phyloP scores from a whole-genome alignment of 2,329 filamentous ascomycete species.

The Grosmannia serpens region DNA sequence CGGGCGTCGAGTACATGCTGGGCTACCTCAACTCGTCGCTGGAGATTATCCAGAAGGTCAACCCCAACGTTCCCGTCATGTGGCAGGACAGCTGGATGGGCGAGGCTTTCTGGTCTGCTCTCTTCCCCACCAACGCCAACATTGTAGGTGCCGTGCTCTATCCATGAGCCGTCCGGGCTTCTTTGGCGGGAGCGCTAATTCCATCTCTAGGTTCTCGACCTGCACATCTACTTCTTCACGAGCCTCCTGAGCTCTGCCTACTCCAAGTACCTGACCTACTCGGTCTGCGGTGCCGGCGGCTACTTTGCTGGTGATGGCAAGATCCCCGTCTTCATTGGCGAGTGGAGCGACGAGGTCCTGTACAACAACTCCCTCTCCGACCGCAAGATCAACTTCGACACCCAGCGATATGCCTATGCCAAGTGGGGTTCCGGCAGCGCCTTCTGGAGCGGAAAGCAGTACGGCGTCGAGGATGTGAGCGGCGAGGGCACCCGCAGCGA shows the following conservation, averaged over 20 bases:
- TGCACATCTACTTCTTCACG: conserved; percentile 7
- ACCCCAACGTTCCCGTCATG: conserved; percentile 2
- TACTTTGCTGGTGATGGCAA: conserved; percentile 2
- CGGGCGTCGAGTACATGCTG: conserved; percentile 1
- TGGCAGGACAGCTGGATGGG: conserved; percentile 5
- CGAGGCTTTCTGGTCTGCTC: background rate
- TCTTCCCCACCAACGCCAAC: background rate
- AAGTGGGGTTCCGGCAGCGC: conserved; percentile 1
- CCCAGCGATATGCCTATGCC: conserved; percentile 2
- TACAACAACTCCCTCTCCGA: conserved; percentile 5
- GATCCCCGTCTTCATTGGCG: conserved; percentile 5
- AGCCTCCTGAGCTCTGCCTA: conserved; percentile 2
- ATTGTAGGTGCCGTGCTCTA: background rate
- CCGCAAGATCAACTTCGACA: conserved; percentile 7
- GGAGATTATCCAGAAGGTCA: conserved; percentile 1
- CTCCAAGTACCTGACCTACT: conserved; percentile 3
- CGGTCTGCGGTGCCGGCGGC: conserved; percentile 3
- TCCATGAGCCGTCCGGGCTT: background rate
- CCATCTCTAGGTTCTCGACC: background rate
- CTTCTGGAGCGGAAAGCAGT: conserved; percentile 5
- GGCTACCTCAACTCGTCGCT: background rate
- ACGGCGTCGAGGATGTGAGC: background rate
- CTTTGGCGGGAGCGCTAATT: background rate
- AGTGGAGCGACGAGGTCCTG: conserved; percentile 6
- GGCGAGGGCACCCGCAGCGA: conserved; percentile 2